Conservation (phyloP, 768 basidiomycete genomes). For the Kockovaella imperatae region DNA sequence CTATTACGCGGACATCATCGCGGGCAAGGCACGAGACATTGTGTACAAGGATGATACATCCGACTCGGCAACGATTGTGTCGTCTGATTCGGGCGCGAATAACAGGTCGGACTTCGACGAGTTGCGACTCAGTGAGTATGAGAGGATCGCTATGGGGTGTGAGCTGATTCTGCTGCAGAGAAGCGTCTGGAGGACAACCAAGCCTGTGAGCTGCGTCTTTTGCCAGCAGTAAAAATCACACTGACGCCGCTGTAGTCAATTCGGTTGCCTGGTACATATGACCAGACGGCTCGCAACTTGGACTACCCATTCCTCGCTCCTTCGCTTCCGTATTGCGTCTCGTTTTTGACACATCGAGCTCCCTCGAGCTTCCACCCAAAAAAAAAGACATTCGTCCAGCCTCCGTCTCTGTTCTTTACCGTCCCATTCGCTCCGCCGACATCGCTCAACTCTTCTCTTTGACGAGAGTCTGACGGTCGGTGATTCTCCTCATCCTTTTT, state of each 20-base stretch:
- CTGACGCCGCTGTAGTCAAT: conserved; percentile 20
- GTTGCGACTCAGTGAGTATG: conserved; percentile 9
- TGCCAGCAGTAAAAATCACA: background rate
- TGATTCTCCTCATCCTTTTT: too few species aligned
- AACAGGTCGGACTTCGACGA: conserved; percentile 7
- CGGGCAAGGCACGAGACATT: conserved; percentile 13
- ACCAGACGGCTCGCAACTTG: background rate
- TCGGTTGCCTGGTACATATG: conserved; percentile 12
- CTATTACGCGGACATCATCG: conserved; percentile 26
- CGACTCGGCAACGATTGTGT: conserved; percentile 11
- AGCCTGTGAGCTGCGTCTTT: conserved; percentile 4
- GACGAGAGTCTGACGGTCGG: too few species aligned
- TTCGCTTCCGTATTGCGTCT: too few species aligned
- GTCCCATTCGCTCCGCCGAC: too few species aligned
- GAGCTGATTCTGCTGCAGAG: conserved; percentile 16
- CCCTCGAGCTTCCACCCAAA: too few species aligned
- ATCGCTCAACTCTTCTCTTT: too few species aligned
- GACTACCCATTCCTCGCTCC: too few species aligned
- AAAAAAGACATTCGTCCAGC: too few species aligned
- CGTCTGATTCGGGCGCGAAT: background rate
- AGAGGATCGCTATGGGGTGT: background rate
- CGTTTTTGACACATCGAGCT: too few species aligned
- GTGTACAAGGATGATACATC: conserved; percentile 17
- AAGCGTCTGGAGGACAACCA: conserved; percentile 19
- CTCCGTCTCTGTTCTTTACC: too few species aligned